Evolutionary conservation across 169 alveolate genomes (phyloP), one percentile per base, ranked within the genome.

Genomic region (Eimeria maxima): DNA sequence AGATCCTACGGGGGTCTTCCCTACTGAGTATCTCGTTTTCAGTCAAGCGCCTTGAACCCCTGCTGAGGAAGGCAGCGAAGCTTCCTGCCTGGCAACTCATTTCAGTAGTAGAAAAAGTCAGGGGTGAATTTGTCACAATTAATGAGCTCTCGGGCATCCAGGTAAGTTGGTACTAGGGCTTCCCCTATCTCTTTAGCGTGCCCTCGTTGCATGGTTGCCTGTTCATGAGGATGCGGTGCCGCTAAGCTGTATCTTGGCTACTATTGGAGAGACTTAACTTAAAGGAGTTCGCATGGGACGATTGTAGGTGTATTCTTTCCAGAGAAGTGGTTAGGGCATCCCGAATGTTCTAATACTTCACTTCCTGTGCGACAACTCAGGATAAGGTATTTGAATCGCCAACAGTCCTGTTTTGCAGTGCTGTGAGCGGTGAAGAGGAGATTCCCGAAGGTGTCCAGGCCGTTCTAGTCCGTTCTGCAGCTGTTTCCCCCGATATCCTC

Each of bases 351-450:
- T 73, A 53, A n/a, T 73, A 53, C 29, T 38, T 73, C 83, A 18
- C 27, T 73, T 73, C 42, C 53, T 1, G 10, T 29, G 5, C 38
- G n/a, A 20, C 50, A 5, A 38, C 55, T 96, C 98, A 97, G 97
- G 97, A 97, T 2, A 97, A 96, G 80, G 97, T 97, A 86, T 97
- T 96, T 63, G 97, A 97, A 67, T 73, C 96, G 50, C 97, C 98
- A 22, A 97, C 99, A 53, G 96, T 98, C 55, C 96, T 98, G 55
- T 96, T 98, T n/a, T 95, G 98, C 47, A 98, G 97, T 60, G 98
- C 97, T 53, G 98, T 98, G 27, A 94, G 98, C 63, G 99, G 99
- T 4, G 99, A 98, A 67, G 99, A 98, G 95, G 99, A 98, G 95
- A 98, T 98, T 16, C 99, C 99, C 18, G 97, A 96, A 60, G 98